These are phyloP conservation scores for Termitomyces sp. DNA, from an alignment of 768 basidiomycete species.

Conservation along the genomic window DNA sequence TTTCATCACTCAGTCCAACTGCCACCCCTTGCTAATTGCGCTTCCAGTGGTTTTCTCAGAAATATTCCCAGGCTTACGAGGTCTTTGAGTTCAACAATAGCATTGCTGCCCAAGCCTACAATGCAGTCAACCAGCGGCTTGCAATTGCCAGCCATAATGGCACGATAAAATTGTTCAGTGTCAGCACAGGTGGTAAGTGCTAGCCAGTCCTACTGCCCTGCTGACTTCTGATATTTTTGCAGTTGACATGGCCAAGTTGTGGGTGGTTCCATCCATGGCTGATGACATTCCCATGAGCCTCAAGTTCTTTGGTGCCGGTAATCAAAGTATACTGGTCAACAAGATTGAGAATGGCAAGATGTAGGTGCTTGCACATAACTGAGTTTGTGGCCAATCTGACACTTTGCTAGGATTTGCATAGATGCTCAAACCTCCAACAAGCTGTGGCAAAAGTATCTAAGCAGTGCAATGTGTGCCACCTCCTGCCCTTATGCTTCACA, in stretches of 20 bases:
- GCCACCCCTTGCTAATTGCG: too few relatives aligned
- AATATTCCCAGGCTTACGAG: background rate
- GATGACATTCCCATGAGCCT: background rate
- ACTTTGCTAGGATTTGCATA: too few relatives aligned
- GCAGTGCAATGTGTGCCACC: too few relatives aligned
- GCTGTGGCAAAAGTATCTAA: too few relatives aligned
- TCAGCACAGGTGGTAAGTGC: background rate
- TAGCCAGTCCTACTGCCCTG: too few relatives aligned
- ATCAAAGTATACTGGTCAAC: background rate
- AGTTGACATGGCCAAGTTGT: too few relatives aligned
- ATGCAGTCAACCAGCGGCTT: background rate
- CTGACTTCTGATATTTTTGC: too few relatives aligned
- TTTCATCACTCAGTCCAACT: background rate
- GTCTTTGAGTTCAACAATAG: background rate
- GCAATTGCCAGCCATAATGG: background rate
- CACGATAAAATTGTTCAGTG: background rate
- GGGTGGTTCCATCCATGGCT: background rate
- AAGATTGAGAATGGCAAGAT: background rate
- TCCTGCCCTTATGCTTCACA: too few relatives aligned
- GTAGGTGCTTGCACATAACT: background rate
- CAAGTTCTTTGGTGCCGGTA: background rate
- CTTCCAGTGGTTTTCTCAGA: background rate
- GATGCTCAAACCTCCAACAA: too few relatives aligned
- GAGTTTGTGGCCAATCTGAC: too few relatives aligned
- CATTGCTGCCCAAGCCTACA: background rate